Evolutionary conservation across 2,329 filamentous ascomycete genomes (phyloP), one percentile per base, ranked within the genome.

Genomic region (Sclerotinia minor): DNA sequence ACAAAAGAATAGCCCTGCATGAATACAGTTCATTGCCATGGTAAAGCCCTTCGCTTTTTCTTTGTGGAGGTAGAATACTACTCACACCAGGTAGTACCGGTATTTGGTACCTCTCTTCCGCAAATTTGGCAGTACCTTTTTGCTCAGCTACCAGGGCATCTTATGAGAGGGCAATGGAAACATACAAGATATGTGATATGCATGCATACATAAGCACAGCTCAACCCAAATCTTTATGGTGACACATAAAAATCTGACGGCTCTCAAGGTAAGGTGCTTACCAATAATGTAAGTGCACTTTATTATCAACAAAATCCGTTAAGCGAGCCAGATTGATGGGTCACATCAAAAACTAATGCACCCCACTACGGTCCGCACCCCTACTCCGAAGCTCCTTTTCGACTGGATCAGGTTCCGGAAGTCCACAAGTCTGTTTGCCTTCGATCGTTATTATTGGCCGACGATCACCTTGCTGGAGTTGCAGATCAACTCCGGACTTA

Each of bases 321-420:
- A 35, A 35, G 11, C 44, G 58, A 61, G 58, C 44, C 58, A 61
- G 44, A 61, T 49, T 49, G 58, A 61, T 58, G 54, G 54, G n/a
- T 58, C 35, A 58, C 54, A 58, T 61, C 44, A 4, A 49, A 60
- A 60, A 49, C 58, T 61, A 61, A 61, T 61, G 58, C 58, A 49
- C 58, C 44, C 58, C 44, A 60, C 58, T 49, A 49, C 13, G 21
- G 44, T 35, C 58, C 44, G n/a, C 17, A 44, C 19, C 29, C 32
- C 26, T 61, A 61, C 58, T 61, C 58, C 58, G 58, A 35, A 61
- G 44, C 44, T 61, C 58, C 58, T 49, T 61, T 49, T 61, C 24
- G 44, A 61, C 26, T n/a, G 21, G 13, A 49, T 61, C 9, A 24
- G 41, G 58, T 35, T 35, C 45, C 58, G 58, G 58, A 61, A 61